phyloP scores from a whole-genome alignment of 345 rosid genomes.

The Corchorus capsularis region DNA sequence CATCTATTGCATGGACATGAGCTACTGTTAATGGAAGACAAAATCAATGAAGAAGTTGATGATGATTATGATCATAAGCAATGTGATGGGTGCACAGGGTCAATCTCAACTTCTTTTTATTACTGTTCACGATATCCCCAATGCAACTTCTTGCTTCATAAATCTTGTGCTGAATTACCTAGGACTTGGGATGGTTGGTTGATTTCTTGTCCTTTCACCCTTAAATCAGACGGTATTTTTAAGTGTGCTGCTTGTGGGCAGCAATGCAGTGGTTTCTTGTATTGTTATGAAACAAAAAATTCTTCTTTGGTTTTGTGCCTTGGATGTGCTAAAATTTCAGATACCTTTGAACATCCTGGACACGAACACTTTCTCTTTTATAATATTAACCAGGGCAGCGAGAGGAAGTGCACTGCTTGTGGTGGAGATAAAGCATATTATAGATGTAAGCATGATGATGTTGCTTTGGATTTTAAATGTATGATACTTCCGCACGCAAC shows the following conservation, averaged over 20 bases:
- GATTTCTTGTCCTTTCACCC: too few species aligned
- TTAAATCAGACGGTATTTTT: too few species aligned
- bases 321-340: background rate
- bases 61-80: background rate
- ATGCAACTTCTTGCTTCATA: too few species aligned
- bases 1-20: too few species aligned
- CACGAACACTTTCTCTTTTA: background rate
- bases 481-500: background rate
- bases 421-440: too few species aligned
- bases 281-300: too few species aligned
- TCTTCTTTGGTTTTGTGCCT: background rate
- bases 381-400: too few species aligned
- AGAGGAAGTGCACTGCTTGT: background rate
- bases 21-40: background rate
- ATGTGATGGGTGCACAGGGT: background rate
- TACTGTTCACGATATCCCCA: too few species aligned
- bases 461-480: background rate
- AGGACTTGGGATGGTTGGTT: background rate
- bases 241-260: too few species aligned
- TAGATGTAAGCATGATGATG: background rate
- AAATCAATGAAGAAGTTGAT: background rate
- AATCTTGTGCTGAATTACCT: background rate
- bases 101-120: too few species aligned
- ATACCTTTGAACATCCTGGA: background rate
- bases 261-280: background rate